Percentiles rank a stretch among this genome's conserved stretches.
These are phyloP conservation scores for Apophysomyces sp. DNA, from an alignment of 371 early-diverging fungal genomes.

Conservation along the genomic window DNA sequence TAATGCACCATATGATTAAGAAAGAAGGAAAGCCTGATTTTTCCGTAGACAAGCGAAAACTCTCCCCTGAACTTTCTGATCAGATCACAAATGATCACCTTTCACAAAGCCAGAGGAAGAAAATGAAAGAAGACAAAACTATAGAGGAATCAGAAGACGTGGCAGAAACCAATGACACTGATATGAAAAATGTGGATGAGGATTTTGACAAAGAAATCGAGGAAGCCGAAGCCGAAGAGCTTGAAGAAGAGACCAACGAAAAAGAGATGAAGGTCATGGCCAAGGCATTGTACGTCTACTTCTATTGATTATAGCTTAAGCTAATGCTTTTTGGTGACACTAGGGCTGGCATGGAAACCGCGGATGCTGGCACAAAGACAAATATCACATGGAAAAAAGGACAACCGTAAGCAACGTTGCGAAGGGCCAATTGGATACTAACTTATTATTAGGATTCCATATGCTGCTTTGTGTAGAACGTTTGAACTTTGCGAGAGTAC, in stretches of 20 bases:
- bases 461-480: slow-evolving; percentile 81
- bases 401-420: slow-evolving; percentile 30
- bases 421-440: not conserved
- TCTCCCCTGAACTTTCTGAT: too few relatives aligned
- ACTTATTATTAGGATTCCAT: slow-evolving; percentile 64
- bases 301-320: not conserved
- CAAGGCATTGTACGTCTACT: slow-evolving; percentile 25
- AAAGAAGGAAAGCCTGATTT: too few relatives aligned
- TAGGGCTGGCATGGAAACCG: slow-evolving; percentile 36
- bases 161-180: not conserved
- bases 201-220: slow-evolving; percentile 15
- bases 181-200: not conserved
- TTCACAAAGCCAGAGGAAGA: too few relatives aligned
- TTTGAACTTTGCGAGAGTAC: slow-evolving; percentile 83
- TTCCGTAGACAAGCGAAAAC: too few relatives aligned
- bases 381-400: slow-evolving; percentile 49
- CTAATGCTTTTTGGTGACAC: not conserved
- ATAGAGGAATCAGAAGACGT: not conserved
- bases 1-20: not conserved
- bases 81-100: too few relatives aligned
- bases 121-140: not conserved
- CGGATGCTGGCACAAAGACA: slow-evolving; percentile 14
- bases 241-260: slow-evolving; percentile 25
- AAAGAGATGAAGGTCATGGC: slow-evolving; percentile 34
- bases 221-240: slow-evolving; percentile 23